Evolutionary conservation across 2,329 filamentous ascomycete species (phyloP), one percentile per base, ranked within the genome.

Genomic region (Aureobasidium lini): DNA sequence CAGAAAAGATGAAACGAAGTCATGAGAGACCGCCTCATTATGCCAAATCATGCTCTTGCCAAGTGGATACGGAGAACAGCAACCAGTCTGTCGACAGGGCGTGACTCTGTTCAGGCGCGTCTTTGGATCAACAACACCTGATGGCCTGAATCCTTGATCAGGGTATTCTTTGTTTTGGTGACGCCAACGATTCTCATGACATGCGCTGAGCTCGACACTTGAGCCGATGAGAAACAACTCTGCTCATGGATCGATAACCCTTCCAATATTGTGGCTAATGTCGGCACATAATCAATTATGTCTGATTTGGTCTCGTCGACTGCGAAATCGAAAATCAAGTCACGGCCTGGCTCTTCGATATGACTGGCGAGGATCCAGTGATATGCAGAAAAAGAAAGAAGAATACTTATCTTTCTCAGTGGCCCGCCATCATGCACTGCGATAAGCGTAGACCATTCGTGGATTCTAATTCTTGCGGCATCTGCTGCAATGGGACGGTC

Each of bases 1-100:
- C 36, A 32, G 50, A 32, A 37, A 34, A 54, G 9, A 34, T 54
- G 50, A 54, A 43, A 54, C 50, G 11, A 16, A 43, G 50, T 54
- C 50, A 43, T 42, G 39, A 43, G 11, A 23, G 29, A 43, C 50
- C 18, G 37, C 47, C 47, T 49, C 47, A 16, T 3, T n/a, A 7
- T 36, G 31, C 32, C 47, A 36, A 49, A 32, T 32, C 18, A 49
- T 16, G 16, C 10, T 10, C n/a, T 32, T 23, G 6, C 16, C 32
- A 15, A 15, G 32, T 11, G 31, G 47, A 28, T 16, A 32, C 36
- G 10, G 11, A 37, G 15, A 11, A 37, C 1, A 23, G n/a, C 23
- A 49, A 31, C 32, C 47, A 31, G 36, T 15, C 47, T 49, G 47
- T 15, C 47, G 16, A 36, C 31, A 49, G 36, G 32, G 16, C 13